phyloP scores from a whole-genome alignment of 2,329 filamentous ascomycete genomes.

The Paraphoma sp. region DNA sequence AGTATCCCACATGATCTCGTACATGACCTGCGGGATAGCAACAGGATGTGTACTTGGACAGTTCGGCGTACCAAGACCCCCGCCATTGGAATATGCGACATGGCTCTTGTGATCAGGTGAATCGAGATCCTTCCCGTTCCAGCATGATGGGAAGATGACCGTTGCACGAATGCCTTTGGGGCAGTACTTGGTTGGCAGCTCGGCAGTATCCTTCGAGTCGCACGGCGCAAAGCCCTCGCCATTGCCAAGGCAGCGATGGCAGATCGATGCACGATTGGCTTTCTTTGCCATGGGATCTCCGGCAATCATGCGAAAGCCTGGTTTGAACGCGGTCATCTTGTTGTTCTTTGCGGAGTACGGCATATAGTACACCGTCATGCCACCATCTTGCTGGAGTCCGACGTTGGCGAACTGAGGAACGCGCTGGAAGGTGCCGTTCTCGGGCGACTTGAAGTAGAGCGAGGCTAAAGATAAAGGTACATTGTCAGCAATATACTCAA shows the following conservation, averaged over 20 bases:
- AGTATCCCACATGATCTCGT: constrained; percentile 55
- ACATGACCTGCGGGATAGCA: constrained; percentile 55
- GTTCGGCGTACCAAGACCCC: constrained; percentile 52
- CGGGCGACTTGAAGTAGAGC: constrained; percentile 39
- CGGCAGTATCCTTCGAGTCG: constrained; percentile 27
- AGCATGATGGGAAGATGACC: constrained; percentile 76
- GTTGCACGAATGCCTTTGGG: constrained; percentile 74
- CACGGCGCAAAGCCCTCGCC: constrained; percentile 32
- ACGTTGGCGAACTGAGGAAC: constrained; percentile 40
- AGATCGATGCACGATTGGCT: constrained; percentile 21
- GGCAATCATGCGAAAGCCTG: constrained; percentile 72
- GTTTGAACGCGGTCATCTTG: constrained; percentile 69
- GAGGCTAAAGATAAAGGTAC: constrained; percentile 13
- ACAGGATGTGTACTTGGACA: constrained; percentile 54
- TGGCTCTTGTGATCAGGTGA: constrained; percentile 66
- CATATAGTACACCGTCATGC: constrained; percentile 72
- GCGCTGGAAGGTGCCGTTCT: constrained; percentile 42
- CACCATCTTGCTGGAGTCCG: constrained; percentile 38
- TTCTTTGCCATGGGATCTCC: constrained; percentile 60
- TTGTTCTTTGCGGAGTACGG: constrained; percentile 68
- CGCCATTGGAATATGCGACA: constrained; percentile 64
- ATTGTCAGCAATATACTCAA: no score
- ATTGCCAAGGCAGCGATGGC: constrained; percentile 25
- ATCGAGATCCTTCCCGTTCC: constrained; percentile 65
- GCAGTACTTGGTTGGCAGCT: constrained; percentile 72